Evolutionary conservation across 2,329 filamentous ascomycete genomes (phyloP), one percentile per base, ranked within the genome.

Genomic region (Epichloe coenophiala): DNA sequence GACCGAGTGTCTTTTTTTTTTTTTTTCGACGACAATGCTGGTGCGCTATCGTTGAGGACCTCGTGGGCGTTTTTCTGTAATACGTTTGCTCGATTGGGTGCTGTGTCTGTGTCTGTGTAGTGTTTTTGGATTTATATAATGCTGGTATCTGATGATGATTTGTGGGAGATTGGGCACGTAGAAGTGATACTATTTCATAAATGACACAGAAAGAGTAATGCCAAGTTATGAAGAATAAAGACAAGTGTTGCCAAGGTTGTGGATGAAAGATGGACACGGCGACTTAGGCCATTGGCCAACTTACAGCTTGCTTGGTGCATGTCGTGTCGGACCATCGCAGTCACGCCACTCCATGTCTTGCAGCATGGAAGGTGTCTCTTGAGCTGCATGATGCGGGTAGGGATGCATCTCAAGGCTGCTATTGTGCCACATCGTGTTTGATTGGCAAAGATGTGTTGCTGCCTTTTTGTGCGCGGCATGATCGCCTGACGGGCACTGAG

Each of bases 21-120:
- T 17, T 17, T 62, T 61, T 58, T 59, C 55, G 53, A 60, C 72
- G 72, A 77, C 65, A 76, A 76, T 76, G 74, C 74, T 68, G 47
- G 53, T 68, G 67, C 74, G 74, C 74, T 76, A 76, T 76, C 71
- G 72, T 64, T 56, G 59, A 60, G 60, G 65, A 70, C 60, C 69
- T 73, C 71, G 69, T 75, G 71, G 71, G 71, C 63, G 63, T 66
- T 68, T 62, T 59, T 54, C 13, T 17, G 15, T 33, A 3, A 15
- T 54, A 58, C 35, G 8, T n/a, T 51, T 49, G 6, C 7, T n/a
- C 23, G 35, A n/a, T 13, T 46, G 17, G 17, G 19, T 42, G 21
- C 19, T 23, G 40, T 13, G 36, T 38, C 19, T 23, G 40, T 13
- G 36, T 38, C 36, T 13, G 36, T 3, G 36, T 15, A 7, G 36